Evolutionary conservation across 2,329 filamentous ascomycete genomes (phyloP), one percentile per base, ranked within the genome.

Genomic region (Dothiorella sarmentorum): DNA sequence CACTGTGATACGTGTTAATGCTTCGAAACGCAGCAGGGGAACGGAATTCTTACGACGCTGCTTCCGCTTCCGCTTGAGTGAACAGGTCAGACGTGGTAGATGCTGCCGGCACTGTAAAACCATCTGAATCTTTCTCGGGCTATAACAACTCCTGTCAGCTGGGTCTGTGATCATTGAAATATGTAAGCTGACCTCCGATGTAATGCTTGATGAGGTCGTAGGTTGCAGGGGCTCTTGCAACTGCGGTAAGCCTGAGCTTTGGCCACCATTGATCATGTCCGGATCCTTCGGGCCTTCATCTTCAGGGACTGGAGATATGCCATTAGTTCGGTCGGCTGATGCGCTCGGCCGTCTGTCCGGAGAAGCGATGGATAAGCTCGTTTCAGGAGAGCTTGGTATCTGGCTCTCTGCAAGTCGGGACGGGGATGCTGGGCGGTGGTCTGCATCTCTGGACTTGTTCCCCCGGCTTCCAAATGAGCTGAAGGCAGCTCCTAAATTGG

Each of bases 11-110:
- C 20, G 18, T 13, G 29, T 33, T 24, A 43, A 13, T 17, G 3
- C 5, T 9, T 33, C 18, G 22, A 13, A 18, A 1, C 3, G 17
- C 3, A 26, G 9, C 20, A 5, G 5, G 15, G 4, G 3, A 7
- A 53, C 35, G 11, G 29, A 4, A 15, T 10, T 45, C 68, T 64
- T 65, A 74, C 71, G 69, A 64, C 56, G 68, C 67, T 20, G 80
- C 84, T 68, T 91, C 89, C 42, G 81, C 80, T 70, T 91, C 82
- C 7, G 89, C 89, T 68, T 87, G 84, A 0, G 89, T 87, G 60
- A 93, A 76, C 37, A 77, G 74, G 63, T 80, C 78, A 18, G 73
- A 68, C 7, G 47, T 59, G 7, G 49, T 35, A 79, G 69, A 87
- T 78, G 83, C 77, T 0, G 84, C 80, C 0, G 87, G 89, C n/a